A percentile compares a stretch with the other conserved stretches of the same genome.
phyloP scores from a whole-genome alignment of 2,329 filamentous ascomycete species.

The Hymenoscyphus fructigenus region DNA sequence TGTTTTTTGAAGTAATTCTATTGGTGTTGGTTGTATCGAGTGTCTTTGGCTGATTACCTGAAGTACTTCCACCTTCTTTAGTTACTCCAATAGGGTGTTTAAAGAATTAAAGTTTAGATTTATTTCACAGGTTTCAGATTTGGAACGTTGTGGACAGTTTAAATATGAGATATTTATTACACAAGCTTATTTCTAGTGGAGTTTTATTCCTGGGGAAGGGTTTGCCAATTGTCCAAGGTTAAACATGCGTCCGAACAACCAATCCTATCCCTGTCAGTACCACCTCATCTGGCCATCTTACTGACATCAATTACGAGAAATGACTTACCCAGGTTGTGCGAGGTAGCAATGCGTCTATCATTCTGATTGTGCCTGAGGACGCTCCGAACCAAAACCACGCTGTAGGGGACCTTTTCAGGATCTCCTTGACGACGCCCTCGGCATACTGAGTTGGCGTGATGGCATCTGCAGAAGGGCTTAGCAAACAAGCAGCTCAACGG shows the following conservation, averaged over 20 bases:
- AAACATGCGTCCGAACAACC: conserved; percentile 4
- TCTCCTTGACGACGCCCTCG: neutral
- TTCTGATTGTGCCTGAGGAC: conserved; percentile 1
- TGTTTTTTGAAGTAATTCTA: neutral
- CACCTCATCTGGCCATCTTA: neutral
- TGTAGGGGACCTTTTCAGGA: neutral
- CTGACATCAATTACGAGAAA: neutral
- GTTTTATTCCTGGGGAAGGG: neutral
- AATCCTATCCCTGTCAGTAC: neutral
- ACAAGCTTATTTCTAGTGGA: conserved; percentile 2
- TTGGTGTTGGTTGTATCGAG: neutral
- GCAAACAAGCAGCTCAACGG: neutral
- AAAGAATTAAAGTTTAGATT: neutral
- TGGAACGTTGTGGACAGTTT: neutral
- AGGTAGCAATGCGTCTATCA: neutral
- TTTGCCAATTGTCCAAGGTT: neutral
- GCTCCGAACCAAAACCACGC: conserved; percentile 2
- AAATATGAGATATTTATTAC: neutral
- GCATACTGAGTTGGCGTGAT: neutral
- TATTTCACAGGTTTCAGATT: neutral
- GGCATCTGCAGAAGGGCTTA: neutral
- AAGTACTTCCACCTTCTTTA: too few species aligned
- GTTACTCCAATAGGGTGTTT: too few species aligned
- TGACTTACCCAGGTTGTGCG: neutral
- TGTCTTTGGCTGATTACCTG: neutral